Conservation (phyloP, 2,329 filamentous ascomycete species). For the Fusarium incarnatum region DNA sequence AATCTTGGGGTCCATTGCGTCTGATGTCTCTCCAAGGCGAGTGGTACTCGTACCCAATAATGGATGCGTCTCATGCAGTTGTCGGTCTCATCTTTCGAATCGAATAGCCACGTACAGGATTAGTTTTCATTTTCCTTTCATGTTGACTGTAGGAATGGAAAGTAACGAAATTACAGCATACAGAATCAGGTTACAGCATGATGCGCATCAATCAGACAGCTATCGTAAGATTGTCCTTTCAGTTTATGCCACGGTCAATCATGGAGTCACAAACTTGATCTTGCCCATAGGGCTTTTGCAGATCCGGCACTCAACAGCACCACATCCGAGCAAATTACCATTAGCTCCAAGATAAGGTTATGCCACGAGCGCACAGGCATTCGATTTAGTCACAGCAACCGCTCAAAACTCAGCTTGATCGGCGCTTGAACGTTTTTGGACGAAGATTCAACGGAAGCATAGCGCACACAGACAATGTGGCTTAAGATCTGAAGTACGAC, state of each 20-base stretch:
- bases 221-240: no score
- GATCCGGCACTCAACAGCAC: not conserved
- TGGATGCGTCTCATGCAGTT: no score
- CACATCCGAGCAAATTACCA: not conserved
- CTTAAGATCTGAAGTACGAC: fast-evolving
- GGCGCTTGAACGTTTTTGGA: not conserved
- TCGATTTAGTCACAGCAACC: not conserved
- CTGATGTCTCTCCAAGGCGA: no score
- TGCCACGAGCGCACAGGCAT: not conserved
- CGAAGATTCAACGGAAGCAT: not conserved
- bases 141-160: no score
- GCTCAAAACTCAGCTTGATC: not conserved
- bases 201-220: no score
- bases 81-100: no score
- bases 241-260: no score
- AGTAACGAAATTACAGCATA: no score
- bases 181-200: no score
- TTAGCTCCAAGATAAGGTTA: not conserved
- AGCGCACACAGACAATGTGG: not conserved
- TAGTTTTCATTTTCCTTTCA: no score
- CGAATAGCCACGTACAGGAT: no score
- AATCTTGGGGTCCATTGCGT: fast-evolving
- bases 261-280: not conserved
- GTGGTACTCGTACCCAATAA: no score
- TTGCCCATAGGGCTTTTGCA: not conserved